Evolutionary conservation across 2,329 filamentous ascomycete genomes (phyloP).

Genomic region (Stylonectria norvegica): DNA sequence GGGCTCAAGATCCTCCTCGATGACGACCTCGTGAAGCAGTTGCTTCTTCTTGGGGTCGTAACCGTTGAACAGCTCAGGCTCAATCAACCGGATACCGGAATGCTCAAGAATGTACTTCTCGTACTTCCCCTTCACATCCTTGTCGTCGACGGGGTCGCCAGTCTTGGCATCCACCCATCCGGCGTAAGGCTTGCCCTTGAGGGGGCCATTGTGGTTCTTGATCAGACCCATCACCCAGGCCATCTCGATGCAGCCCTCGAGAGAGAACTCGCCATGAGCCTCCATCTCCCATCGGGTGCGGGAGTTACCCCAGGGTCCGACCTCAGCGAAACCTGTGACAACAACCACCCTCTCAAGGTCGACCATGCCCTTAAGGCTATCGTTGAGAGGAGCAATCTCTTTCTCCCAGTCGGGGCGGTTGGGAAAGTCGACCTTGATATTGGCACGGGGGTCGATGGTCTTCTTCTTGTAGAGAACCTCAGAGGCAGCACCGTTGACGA

Average conservation of each 20-base stretch:
- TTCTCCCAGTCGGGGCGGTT: slow-evolving; percentile 84
- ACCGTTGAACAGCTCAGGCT: slow-evolving; percentile 92
- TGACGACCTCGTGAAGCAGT: slow-evolving; percentile 93
- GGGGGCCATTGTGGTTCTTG: slow-evolving; percentile 93
- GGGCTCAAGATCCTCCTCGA: slow-evolving; percentile 93
- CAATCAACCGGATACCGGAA: slow-evolving; percentile 94
- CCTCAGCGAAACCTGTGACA: slow-evolving; percentile 92
- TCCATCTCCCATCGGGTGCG: slow-evolving; percentile 99
- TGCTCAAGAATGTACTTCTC: slow-evolving; percentile 96
- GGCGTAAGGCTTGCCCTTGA: slow-evolving; percentile 95
- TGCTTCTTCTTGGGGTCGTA: slow-evolving; percentile 99
- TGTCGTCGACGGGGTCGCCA: slow-evolving; percentile 93
- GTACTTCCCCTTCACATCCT: slow-evolving; percentile 96
- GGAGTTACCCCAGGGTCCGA: slow-evolving; percentile 97
- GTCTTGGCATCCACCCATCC: slow-evolving; percentile 96
- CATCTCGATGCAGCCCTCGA: slow-evolving; percentile 98
- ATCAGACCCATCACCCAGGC: slow-evolving; percentile 99
- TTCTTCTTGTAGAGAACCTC: slow-evolving; percentile 95
- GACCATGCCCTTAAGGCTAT: slow-evolving; percentile 92
- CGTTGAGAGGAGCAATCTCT: slow-evolving; percentile 85
- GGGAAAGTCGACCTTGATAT: slow-evolving; percentile 97
- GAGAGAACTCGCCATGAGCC: slow-evolving; percentile 89
- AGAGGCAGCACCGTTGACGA: slow-evolving; percentile 90
- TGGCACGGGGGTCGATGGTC: slow-evolving; percentile 87
- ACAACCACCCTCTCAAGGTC: slow-evolving; percentile 98